Percentiles rank a stretch among this genome's conserved stretches.
Evolutionary conservation across 2,329 filamentous ascomycete species (phyloP).

Genomic region (Fonsecaea monophora): DNA sequence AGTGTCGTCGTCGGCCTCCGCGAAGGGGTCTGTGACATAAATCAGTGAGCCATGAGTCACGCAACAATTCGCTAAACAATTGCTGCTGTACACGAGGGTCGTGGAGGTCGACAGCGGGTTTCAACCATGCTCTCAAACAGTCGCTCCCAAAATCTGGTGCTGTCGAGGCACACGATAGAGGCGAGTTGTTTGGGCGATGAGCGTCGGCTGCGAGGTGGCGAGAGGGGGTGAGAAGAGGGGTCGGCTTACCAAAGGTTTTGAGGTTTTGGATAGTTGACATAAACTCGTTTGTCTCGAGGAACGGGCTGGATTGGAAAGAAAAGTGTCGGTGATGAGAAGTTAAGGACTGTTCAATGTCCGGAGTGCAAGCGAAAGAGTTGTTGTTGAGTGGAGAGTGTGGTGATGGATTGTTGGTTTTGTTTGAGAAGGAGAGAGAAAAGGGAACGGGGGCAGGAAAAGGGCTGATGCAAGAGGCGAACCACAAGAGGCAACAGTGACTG

Average conservation of each 20-base stretch:
- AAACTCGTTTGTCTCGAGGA: slow-evolving; percentile 68
- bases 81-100: not conserved
- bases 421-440: slow-evolving; percentile 22
- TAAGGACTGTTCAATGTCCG: slow-evolving; percentile 5
- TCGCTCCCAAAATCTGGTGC: not conserved
- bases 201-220: slow-evolving; percentile 11
- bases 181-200: slow-evolving; percentile 3
- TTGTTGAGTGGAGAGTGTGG: slow-evolving; percentile 30
- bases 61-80: not conserved
- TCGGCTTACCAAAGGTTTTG: slow-evolving; percentile 82
- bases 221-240: slow-evolving; percentile 21
- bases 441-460: slow-evolving; percentile 14
- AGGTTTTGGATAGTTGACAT: slow-evolving; percentile 97
- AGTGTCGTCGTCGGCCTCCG: slow-evolving; percentile 99
- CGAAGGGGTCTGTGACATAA: slow-evolving; percentile 88
- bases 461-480: slow-evolving; percentile 10
- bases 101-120: not conserved
- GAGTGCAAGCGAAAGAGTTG: slow-evolving; percentile 13
- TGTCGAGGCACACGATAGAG: slow-evolving; percentile 14
- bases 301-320: slow-evolving; percentile 18
- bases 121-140: not conserved
- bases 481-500: not conserved
- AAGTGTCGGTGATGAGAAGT: slow-evolving; percentile 2
- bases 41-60: slow-evolving; percentile 27
- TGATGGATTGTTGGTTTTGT: slow-evolving; percentile 23